These are phyloP conservation scores for Mesembryanthemum crystallinum DNA, from an alignment of 148 eudicot genomes.

Conservation along the genomic window DNA sequence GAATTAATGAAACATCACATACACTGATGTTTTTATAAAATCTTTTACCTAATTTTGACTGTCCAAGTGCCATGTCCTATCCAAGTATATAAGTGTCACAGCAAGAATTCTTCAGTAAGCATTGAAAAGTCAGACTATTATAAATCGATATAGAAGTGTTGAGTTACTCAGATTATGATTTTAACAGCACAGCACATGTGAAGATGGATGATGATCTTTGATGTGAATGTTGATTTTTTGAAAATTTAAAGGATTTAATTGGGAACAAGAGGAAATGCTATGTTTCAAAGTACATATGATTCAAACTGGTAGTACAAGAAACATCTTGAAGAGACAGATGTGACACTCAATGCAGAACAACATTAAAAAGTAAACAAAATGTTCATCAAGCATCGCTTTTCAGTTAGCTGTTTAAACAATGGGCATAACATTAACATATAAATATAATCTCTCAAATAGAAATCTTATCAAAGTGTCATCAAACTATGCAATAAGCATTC, in stretches of 20 bases:
- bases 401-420: neutral
- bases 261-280: neutral
- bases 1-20: neutral
- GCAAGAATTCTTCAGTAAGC: neutral
- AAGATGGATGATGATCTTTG: no score
- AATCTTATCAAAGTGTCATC: neutral
- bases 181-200: neutral
- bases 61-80: neutral
- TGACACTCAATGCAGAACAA: neutral
- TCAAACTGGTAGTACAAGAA: neutral
- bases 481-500: neutral
- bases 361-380: neutral
- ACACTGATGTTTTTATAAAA: no score
- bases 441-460: neutral
- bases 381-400: no score
- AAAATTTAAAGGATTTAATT: no score
- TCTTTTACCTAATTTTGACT: no score
- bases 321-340: constrained; percentile 1
- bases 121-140: neutral
- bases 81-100: no score
- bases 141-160: neutral
- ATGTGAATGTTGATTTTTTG: no score
- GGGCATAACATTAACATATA: neutral
- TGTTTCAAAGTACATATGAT: neutral
- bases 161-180: neutral